These are phyloP conservation scores for Verruconis gallopava DNA, from an alignment of 2,329 filamentous ascomycete genomes.

Conservation along the genomic window DNA sequence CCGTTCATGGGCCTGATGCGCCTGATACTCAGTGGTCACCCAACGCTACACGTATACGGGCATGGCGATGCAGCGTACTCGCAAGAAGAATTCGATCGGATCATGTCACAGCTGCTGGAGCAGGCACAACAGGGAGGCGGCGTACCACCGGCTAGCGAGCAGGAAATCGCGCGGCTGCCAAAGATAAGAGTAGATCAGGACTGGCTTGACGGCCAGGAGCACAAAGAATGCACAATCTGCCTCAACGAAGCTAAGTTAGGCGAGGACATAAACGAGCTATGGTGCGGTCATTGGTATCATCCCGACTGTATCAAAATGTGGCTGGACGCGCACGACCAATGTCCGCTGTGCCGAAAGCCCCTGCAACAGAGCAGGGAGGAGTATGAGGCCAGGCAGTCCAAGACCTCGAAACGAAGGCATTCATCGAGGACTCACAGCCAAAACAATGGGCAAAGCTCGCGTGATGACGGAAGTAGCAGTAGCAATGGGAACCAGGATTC, in stretches of 20 bases:
- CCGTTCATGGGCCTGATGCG: constrained; percentile 33
- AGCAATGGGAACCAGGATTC: neutral
- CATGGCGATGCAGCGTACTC: constrained; percentile 68
- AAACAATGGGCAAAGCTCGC: neutral
- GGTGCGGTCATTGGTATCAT: constrained; percentile 92
- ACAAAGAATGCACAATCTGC: constrained; percentile 81
- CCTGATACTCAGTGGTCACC: neutral
- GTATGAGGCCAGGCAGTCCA: neutral
- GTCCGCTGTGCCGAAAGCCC: constrained; percentile 60
- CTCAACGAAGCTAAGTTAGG: constrained; percentile 70
- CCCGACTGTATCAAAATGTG: constrained; percentile 68
- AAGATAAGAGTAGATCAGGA: constrained; percentile 56
- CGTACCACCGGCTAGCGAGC: constrained; percentile 64
- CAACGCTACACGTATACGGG: neutral
- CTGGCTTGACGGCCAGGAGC: constrained; percentile 43
- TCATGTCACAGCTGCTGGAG: constrained; percentile 82
- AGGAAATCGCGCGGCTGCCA: constrained; percentile 60
- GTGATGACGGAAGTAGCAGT: neutral
- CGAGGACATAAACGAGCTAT: constrained; percentile 62
- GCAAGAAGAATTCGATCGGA: constrained; percentile 79
- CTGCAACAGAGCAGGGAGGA: constrained; percentile 18
- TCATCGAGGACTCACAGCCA: too few relatives aligned
- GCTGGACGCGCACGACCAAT: constrained; percentile 85
- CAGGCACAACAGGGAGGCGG: constrained; percentile 63
- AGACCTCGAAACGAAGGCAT: neutral